Percentiles rank a stretch among this genome's conserved stretches.
Evolutionary conservation across 2,329 filamentous ascomycete species (phyloP).

Genomic region (Stromatinia cepivora): DNA sequence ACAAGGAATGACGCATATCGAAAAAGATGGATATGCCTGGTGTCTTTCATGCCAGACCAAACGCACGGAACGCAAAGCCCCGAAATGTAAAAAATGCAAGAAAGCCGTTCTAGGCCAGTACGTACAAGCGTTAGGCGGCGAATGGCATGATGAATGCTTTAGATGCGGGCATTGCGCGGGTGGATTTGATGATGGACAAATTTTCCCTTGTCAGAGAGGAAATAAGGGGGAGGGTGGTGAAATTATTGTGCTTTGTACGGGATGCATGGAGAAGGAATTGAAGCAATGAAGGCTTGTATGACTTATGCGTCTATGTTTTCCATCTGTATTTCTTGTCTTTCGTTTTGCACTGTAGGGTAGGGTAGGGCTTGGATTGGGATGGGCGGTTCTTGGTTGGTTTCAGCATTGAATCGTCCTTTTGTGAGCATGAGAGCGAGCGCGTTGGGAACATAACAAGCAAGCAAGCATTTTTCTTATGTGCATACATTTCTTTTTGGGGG

Average conservation of each 20-base stretch:
- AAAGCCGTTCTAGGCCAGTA: constrained; percentile 86
- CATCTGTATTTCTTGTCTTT: constrained; percentile 2
- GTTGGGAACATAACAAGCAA: constrained; percentile 3
- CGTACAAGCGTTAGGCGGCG: constrained; percentile 80
- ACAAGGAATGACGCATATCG: constrained; percentile 69
- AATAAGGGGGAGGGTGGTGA: constrained; percentile 51
- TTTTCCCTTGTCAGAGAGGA: constrained; percentile 50
- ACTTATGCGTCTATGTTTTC: neutral
- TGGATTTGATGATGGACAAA: constrained; percentile 64
- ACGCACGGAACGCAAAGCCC: constrained; percentile 81
- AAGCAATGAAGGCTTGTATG: constrained; percentile 44
- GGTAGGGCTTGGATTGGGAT: neutral
- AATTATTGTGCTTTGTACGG: constrained; percentile 59
- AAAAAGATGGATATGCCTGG: constrained; percentile 98
- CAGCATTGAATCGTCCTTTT: neutral
- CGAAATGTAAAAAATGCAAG: constrained; percentile 84
- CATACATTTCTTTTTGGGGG: neutral
- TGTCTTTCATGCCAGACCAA: constrained; percentile 91
- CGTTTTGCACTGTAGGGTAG: neutral
- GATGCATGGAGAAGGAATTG: constrained; percentile 59
- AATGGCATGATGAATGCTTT: constrained; percentile 95
- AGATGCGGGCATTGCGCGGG: constrained; percentile 66
- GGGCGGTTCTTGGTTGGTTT: neutral
- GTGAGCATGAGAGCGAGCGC: constrained; percentile 8
- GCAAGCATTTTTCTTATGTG: constrained; percentile 5